Evolutionary conservation across 1,139 yeast genomes (phyloP), one percentile per base, ranked within the genome.

Genomic region (Spencermartinsiella ligniputridi): DNA sequence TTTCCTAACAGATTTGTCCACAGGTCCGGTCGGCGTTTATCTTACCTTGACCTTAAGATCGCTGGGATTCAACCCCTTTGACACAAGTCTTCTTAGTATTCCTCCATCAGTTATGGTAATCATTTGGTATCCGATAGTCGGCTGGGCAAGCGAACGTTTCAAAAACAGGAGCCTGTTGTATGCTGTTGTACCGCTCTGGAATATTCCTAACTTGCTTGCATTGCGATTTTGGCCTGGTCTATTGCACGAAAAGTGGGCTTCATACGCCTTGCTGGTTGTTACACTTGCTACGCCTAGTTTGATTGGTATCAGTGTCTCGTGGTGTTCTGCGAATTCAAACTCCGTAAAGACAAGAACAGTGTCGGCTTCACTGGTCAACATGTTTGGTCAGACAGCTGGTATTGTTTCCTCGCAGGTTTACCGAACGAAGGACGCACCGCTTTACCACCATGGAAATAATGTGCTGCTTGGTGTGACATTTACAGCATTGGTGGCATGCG

Each of bases 251-350:
- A 34, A 18, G 15, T 34, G 21, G 37, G 24, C n/a, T n/a, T 8
- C 37, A 9, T 18, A 34, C 12, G 24, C 37, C 6, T 12, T 34
- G 12, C 63, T 72, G 35, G 70, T 79, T 0, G 49, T 76, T 35
- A 55, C 71, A 1, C 54, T 74, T 20, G 76, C 76, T 2, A 69
- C 68, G 21, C 69, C 69, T 15, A 27, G 32, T 27, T n/a, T 27
- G 15, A 27, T 27, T 27, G 32, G 32, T 5, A 68, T 79, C 43
- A 66, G 72, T 56, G 81, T 78, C 30, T 66, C 76, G 6, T 76
- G 81, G 78, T 71, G 73, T 39, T 78, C 83, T 1, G 64, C 78
- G 44, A 79, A 78, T 52, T 70, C 82, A 9, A 76, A 77, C 50
- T 69, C 79, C 37, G 76, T 79, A 27, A 65, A 77, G 42, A 68